Evolutionary conservation across 2,329 filamentous ascomycete genomes (phyloP), one percentile per base, ranked within the genome.

Genomic region (Alternaria sp.): DNA sequence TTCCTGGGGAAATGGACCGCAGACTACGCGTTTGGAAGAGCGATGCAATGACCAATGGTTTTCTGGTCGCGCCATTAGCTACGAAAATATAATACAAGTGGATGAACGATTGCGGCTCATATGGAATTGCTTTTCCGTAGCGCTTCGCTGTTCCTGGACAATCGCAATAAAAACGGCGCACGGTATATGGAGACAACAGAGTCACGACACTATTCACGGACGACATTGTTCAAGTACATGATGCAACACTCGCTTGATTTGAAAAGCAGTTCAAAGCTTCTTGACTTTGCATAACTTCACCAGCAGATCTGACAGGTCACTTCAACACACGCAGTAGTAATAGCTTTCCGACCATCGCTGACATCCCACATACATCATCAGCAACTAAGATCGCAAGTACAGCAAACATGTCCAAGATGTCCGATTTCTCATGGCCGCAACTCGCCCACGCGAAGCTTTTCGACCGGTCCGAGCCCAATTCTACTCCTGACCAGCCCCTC

Each of bases 61-160:
- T n/a, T 14, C 20, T 4, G 2, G 25, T 16, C 34, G 18, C n/a
- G 18, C 1, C 2, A 16, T 36, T 36, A 28, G 30, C 46, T 34
- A 22, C 18, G 20, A n/a, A 34, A 22, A 20, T 25, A 22, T 18
- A 20, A 18, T n/a, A 12, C 18, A 25, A 5, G 4, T 22, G 20
- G 18, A 25, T 14, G 30, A 49, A 22, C 18, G 38, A 7, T 10
- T 41, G 38, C 18, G 10, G 20, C 38, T 25, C 18, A 8, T 18
- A 5, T 32, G 30, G 46, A 49, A 36, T 49, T 49, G 30, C 30
- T 49, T 49, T 49, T 49, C 46, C 46, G 30, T 25, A 18, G n/a
- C 14, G 28, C 14, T 36, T 49, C 32, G 46, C 30, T 22, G 38
- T 20, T 14, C 38, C 11, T 14, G 18, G 18, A 41, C 18, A 22